These are phyloP conservation scores for Phragmites australis DNA, from an alignment of 176 grass and related monocot genomes.

Conservation along the genomic window DNA sequence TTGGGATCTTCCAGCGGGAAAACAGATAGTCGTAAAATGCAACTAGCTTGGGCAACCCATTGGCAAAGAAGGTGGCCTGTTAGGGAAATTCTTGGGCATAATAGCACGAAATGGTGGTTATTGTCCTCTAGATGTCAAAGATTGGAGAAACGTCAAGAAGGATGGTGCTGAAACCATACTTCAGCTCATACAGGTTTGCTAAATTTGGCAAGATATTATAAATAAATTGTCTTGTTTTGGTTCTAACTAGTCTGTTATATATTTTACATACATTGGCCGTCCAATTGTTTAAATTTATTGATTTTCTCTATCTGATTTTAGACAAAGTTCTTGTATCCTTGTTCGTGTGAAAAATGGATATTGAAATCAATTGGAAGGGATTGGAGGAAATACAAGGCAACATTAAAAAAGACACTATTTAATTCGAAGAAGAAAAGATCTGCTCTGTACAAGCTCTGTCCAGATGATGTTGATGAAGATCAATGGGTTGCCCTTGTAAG, in stretches of 20 bases:
- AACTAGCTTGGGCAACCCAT: not conserved
- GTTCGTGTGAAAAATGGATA: constrained; percentile 2
- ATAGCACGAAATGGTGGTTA: constrained; percentile 1
- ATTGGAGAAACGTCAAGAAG: not conserved
- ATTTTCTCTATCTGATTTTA: not conserved
- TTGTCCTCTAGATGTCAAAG: not conserved
- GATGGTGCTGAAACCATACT: not conserved
- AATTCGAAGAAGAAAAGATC: not conserved
- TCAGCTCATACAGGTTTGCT: not conserved
- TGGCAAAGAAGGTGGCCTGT: constrained; percentile 21
- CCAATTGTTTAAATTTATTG: not conserved
- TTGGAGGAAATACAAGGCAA: constrained; percentile 16
- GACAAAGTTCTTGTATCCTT: constrained; percentile 24
- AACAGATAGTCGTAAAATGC: not conserved
- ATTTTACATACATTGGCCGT: too few relatives aligned
- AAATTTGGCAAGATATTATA: not conserved
- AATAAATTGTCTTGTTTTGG: too few relatives aligned
- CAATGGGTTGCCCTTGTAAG: not conserved
- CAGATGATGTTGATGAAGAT: not conserved
- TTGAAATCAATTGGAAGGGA: constrained; percentile 3
- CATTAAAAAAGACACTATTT: not conserved
- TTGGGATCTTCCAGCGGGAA: not conserved
- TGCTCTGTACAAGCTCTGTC: not conserved
- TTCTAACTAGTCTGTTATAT: not conserved
- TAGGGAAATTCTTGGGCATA: constrained; percentile 17